Percentiles rank a stretch among this genome's conserved stretches.
Conservation (phyloP, 2,329 filamentous ascomycete species). For the Diaporthe batatas region DNA sequence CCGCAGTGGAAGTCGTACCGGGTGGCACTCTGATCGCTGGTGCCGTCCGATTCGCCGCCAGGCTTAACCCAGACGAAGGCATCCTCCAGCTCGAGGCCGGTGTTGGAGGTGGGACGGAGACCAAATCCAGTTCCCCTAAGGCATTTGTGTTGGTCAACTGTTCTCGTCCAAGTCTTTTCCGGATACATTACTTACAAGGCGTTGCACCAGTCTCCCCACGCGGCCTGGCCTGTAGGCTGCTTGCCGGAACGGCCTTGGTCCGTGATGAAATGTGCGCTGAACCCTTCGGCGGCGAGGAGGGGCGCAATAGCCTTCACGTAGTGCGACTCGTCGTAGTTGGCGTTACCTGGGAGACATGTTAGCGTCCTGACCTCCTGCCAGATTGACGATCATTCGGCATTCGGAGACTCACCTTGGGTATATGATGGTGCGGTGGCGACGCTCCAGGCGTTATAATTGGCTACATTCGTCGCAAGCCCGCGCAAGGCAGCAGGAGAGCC, state of each 20-base stretch:
- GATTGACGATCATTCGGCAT: too few relatives aligned
- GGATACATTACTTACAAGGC: conserved; percentile 48
- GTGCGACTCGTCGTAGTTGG: conserved; percentile 65
- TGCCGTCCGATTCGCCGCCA: conserved; percentile 69
- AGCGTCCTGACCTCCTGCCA: background rate
- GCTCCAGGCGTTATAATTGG: conserved; percentile 68
- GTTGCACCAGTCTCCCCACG: conserved; percentile 79
- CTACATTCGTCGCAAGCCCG: conserved; percentile 70
- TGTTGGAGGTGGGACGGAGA: conserved; percentile 72
- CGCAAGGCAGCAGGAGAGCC: conserved; percentile 64
- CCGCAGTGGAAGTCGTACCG: conserved; percentile 69
- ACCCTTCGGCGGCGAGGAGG: conserved; percentile 65
- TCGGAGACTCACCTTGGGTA: conserved; percentile 51
- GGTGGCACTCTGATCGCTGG: conserved; percentile 60
- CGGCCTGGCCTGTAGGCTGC: conserved; percentile 71
- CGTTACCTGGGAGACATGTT: conserved; percentile 54
- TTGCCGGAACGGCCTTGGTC: conserved; percentile 67
- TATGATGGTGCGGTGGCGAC: conserved; percentile 59
- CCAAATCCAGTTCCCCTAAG: conserved; percentile 72
- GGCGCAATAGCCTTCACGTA: conserved; percentile 75
- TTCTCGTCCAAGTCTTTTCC: background rate
- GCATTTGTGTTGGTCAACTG: background rate
- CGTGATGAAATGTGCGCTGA: conserved; percentile 62
- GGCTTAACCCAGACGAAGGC: conserved; percentile 81
- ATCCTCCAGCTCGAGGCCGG: conserved; percentile 70